A percentile compares a stretch with the other conserved stretches of the same genome.
Evolutionary conservation across 768 basidiomycete genomes (phyloP).

Genomic region (Mycena rosella): DNA sequence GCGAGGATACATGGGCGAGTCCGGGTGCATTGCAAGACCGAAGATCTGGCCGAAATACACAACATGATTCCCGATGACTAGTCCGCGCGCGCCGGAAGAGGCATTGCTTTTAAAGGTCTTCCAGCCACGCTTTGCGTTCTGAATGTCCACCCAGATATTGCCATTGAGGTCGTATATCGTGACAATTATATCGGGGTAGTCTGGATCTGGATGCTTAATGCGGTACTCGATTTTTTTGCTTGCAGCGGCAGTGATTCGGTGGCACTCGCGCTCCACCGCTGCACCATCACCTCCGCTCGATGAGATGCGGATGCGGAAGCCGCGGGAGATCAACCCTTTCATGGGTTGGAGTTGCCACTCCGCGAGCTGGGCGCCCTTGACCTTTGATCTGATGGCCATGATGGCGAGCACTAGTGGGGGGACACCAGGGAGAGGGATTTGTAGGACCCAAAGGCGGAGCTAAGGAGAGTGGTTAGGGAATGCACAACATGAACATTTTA

Average conservation of each 20-base stretch:
- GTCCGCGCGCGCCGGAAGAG: not conserved
- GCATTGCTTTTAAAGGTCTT: conserved; percentile 10
- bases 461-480: conserved; percentile 1
- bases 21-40: not conserved
- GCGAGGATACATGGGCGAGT: conserved; percentile 3
- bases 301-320: conserved; percentile 16
- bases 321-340: conserved; percentile 2
- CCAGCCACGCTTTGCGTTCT: conserved; percentile 4
- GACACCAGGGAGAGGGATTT: conserved; percentile 42
- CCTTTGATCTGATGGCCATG: not conserved
- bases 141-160: conserved; percentile 2
- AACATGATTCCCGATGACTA: not conserved
- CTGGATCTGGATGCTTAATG: conserved; percentile 6
- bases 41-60: not conserved
- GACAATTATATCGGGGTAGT: conserved; percentile 8
- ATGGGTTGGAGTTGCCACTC: conserved; percentile 7
- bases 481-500: not conserved
- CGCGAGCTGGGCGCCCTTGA: conserved; percentile 3
- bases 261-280: conserved; percentile 15
- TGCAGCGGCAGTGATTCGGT: not conserved
- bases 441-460: conserved; percentile 42
- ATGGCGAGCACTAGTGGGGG: conserved; percentile 41
- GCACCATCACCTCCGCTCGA: conserved; percentile 15
- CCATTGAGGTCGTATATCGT: conserved; percentile 3
- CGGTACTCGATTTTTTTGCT: not conserved